phyloP scores from a whole-genome alignment of 257 asterid genomes.

The Solanum bulbocastanum region DNA sequence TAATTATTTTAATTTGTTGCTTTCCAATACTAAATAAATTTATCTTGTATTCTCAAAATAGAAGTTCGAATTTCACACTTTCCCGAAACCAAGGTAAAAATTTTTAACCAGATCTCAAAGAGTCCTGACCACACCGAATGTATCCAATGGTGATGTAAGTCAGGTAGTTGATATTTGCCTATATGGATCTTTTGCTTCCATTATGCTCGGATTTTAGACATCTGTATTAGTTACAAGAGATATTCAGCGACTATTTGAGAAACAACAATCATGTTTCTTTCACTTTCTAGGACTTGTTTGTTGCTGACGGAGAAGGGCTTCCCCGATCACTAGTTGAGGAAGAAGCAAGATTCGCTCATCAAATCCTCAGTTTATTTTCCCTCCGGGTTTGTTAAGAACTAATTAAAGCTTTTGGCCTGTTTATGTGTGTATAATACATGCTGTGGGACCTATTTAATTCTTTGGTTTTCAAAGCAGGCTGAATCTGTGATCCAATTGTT shows the following conservation, averaged over 20 bases:
- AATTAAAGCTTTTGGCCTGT: background rate
- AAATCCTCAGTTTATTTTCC: conserved; percentile 60
- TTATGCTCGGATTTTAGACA: background rate
- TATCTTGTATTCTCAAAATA: background rate
- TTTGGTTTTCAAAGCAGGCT: conserved; percentile 36
- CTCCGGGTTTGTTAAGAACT: conserved; percentile 42
- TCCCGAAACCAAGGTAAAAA: background rate
- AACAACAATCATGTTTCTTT: background rate
- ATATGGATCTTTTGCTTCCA: background rate
- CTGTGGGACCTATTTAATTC: conserved; percentile 5
- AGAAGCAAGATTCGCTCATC: conserved; percentile 71
- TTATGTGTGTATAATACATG: background rate
- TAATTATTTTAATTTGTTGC: background rate
- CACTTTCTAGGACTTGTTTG: conserved; percentile 66
- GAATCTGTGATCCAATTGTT: conserved; percentile 70
- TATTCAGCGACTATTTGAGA: background rate
- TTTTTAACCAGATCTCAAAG: background rate
- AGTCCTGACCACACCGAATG: background rate
- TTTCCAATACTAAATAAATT: background rate
- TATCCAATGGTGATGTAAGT: background rate
- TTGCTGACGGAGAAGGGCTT: conserved; percentile 98
- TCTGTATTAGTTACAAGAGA: background rate
- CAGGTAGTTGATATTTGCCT: background rate
- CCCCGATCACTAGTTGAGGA: conserved; percentile 82
- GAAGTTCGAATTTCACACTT: background rate